phyloP scores from a whole-genome alignment of 2,329 filamentous ascomycete species.

The Pochonia chlamydosporia region DNA sequence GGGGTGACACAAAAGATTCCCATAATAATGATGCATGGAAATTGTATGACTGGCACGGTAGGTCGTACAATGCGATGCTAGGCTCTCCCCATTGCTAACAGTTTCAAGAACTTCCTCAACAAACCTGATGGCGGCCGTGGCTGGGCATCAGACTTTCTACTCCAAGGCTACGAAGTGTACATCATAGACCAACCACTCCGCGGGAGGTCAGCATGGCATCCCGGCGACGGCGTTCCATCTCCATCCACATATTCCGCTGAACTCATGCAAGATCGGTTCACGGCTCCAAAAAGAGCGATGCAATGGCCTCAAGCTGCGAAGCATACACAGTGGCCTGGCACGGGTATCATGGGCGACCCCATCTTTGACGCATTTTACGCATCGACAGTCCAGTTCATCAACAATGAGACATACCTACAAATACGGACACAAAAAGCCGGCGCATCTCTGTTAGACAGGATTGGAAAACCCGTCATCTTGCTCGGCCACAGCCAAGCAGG shows the following conservation, averaged over 20 bases:
- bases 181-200: constrained; percentile 40
- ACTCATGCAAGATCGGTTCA: constrained; percentile 22
- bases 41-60: constrained; percentile 33
- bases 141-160: constrained; percentile 42
- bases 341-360: constrained; percentile 30
- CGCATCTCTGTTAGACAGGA: constrained; percentile 34
- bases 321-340: constrained; percentile 38
- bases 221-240: constrained; percentile 19
- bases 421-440: constrained; percentile 31
- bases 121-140: constrained; percentile 30
- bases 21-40: constrained; percentile 38
- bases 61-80: constrained; percentile 9
- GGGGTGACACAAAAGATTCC: constrained; percentile 21
- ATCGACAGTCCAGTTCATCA: constrained; percentile 30
- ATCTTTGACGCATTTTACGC: constrained; percentile 36
- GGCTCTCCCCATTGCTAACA: too few species aligned
- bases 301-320: constrained; percentile 32
- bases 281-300: too few species aligned
- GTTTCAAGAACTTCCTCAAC: constrained; percentile 36
- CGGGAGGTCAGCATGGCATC: constrained; percentile 37
- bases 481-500: constrained; percentile 43
- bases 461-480: constrained; percentile 32
- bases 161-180: constrained; percentile 40
- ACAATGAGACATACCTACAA: constrained; percentile 28
- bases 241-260: constrained; percentile 25